These are phyloP conservation scores for Babesia microti DNA, from an alignment of 169 alveolate species.

Conservation along the genomic window DNA sequence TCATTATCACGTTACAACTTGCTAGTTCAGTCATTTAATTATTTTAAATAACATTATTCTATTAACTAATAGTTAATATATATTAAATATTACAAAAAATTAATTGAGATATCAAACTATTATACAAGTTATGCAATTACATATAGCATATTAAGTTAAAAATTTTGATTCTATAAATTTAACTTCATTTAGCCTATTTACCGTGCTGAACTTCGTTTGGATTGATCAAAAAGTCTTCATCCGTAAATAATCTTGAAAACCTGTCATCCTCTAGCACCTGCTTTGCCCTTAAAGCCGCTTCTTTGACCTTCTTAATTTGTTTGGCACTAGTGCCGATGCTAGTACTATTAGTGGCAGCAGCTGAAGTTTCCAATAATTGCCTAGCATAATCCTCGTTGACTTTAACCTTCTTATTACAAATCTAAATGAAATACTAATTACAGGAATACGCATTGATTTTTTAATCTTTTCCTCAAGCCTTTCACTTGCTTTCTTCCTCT, in stretches of 20 bases:
- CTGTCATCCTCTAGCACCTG: slow-evolving; percentile 41
- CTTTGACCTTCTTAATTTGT: slow-evolving; percentile 17
- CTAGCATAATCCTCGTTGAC: slow-evolving; percentile 41
- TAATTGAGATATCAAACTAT: not conserved
- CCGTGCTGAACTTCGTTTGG: too few species aligned
- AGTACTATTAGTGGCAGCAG: slow-evolving; percentile 10
- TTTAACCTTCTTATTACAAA: slow-evolving; percentile 27
- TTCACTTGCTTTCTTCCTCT: slow-evolving; percentile 30
- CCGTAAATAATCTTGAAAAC: slow-evolving; percentile 37
- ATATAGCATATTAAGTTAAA: too few species aligned
- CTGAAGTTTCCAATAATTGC: slow-evolving; percentile 13
- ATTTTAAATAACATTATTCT: not conserved
- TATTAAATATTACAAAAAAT: not conserved
- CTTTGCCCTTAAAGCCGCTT: slow-evolving; percentile 34
- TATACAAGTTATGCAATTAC: not conserved
- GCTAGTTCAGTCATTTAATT: too few species aligned
- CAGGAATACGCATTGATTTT: slow-evolving; percentile 43
- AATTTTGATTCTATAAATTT: too few species aligned
- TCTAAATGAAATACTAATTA: too few species aligned
- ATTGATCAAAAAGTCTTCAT: slow-evolving; percentile 44
- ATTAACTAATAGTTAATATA: not conserved
- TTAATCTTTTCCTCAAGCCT: slow-evolving; percentile 42
- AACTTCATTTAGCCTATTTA: too few species aligned
- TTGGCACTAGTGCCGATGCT: not conserved
- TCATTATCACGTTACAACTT: too few species aligned